These are phyloP conservation scores for Lipomyces spencermartinsiae DNA, from an alignment of 805 yeast species.

Conservation along the genomic window DNA sequence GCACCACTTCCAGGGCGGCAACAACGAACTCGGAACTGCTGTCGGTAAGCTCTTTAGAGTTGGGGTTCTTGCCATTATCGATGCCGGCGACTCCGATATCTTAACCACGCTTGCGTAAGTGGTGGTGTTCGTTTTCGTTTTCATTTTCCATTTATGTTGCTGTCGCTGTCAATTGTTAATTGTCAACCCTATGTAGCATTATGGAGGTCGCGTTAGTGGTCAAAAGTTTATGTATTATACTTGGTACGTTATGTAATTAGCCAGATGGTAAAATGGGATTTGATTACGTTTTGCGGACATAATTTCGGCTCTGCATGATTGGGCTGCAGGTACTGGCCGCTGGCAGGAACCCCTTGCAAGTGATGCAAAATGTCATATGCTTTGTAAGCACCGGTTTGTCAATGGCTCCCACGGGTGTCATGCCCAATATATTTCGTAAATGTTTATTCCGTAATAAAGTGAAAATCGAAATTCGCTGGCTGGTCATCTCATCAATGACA, in stretches of 20 bases:
- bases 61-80: conserved; percentile 93
- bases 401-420: no score
- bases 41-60: conserved; percentile 99
- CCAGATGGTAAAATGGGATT: not conserved
- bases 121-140: not conserved
- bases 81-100: conserved; percentile 99
- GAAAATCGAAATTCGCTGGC: no score
- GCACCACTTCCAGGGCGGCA: conserved; percentile 77
- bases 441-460: no score
- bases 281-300: not conserved
- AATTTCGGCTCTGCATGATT: not conserved
- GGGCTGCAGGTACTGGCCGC: no score
- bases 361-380: no score
- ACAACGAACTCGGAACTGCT: conserved; percentile 63
- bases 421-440: no score
- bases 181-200: not conserved
- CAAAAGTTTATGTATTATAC: conserved; percentile 17
- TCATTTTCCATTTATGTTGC: not conserved
- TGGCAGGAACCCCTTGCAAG: no score
- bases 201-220: not conserved
- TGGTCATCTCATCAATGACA: no score
- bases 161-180: not conserved
- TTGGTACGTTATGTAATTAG: not conserved
- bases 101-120: conserved; percentile 51
- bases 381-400: no score